Base-by-base conservation (phyloP, 306 rosid genomes). In the Fragaria vesca region DNA sequence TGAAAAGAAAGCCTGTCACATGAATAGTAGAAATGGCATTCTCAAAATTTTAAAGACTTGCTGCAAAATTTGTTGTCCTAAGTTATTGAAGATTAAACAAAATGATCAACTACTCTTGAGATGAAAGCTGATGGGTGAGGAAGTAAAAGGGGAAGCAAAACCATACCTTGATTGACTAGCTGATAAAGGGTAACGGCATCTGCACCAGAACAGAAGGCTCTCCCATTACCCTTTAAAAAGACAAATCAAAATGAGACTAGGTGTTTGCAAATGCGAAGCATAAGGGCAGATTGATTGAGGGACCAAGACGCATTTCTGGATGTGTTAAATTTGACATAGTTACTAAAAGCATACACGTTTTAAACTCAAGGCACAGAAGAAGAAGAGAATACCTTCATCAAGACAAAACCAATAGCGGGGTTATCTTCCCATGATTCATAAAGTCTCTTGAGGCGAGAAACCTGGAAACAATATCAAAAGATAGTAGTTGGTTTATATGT, bases 361-460 rank as follows among this genome's bases (percentile, higher is more conserved):
- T 48, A 48, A 48, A 48, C 75, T 9, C 12, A 18, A 51, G 5
- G 30, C n/a, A 72, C 6, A 61, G 12, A 43, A 43, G 38, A 52
- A 72, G 47, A 73, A 18, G 20, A 47, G 11, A 28, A 71, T 86
- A 93, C 98, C 99, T 93, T 96, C 98, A 93, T 88, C 72, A 91
- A 77, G 73, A 93, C 96, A 85, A 96, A 90, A 65, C 97, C 97
- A 81, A 96, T 91, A 77, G 87, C 88, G 11, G 97, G 85, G 81
- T 90, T 91, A 55, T 93, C 99, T 89, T 96, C 97, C 98, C 98
- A 93, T 32, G 98, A 96, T 82, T 91, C 96, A 81, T 96, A 93
- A 21, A 93, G 82, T 75, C 96, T 90, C 94, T 86, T 96, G 71
- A 93, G 81, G 70, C 96, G 88, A 63, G 89, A 89, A 58, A 84